phyloP scores from a whole-genome alignment of 768 basidiomycete species.

The Kondoa malvinella region DNA sequence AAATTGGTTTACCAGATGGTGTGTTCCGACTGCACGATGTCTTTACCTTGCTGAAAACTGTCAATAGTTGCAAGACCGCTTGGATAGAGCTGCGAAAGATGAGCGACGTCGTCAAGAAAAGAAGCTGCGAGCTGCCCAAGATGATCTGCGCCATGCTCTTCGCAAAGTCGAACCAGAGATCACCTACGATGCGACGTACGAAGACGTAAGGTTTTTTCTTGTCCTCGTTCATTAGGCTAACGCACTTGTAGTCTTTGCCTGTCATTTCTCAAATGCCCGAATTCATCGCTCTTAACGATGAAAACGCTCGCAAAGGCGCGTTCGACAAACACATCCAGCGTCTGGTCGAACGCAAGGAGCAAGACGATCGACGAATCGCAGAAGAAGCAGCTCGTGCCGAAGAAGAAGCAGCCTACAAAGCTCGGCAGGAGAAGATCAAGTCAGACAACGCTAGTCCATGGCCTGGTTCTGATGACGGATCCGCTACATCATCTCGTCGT shows the following conservation, averaged over 20 bases:
- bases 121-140: slow-evolving; percentile 68
- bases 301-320: slow-evolving; percentile 61
- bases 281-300: slow-evolving; percentile 67
- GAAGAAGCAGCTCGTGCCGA: not conserved
- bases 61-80: slow-evolving; percentile 51
- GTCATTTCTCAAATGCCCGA: slow-evolving; percentile 67
- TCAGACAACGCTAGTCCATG: not conserved
- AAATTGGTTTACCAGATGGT: slow-evolving; percentile 49
- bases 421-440: slow-evolving; percentile 5
- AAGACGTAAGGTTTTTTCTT: slow-evolving; percentile 43
- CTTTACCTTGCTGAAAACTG: slow-evolving; percentile 20
- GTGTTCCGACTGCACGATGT: slow-evolving; percentile 17
- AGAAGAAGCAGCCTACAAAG: slow-evolving; percentile 11
- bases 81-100: slow-evolving; percentile 63
- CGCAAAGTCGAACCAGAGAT: slow-evolving; percentile 72
- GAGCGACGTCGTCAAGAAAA: slow-evolving; percentile 62
- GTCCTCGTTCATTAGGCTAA: not conserved
- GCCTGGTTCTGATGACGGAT: not conserved
- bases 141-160: slow-evolving; percentile 87
- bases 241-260: slow-evolving; percentile 44
- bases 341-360: slow-evolving; percentile 42
- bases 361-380: not conserved
- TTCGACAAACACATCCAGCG: slow-evolving; percentile 76
- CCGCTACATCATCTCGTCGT: slow-evolving; percentile 8
- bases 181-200: slow-evolving; percentile 57